Percentiles rank a stretch among this genome's conserved stretches.
These are phyloP conservation scores for Paraconiothyrium sp. DNA, from an alignment of 2,329 filamentous ascomycete species.

Conservation along the genomic window DNA sequence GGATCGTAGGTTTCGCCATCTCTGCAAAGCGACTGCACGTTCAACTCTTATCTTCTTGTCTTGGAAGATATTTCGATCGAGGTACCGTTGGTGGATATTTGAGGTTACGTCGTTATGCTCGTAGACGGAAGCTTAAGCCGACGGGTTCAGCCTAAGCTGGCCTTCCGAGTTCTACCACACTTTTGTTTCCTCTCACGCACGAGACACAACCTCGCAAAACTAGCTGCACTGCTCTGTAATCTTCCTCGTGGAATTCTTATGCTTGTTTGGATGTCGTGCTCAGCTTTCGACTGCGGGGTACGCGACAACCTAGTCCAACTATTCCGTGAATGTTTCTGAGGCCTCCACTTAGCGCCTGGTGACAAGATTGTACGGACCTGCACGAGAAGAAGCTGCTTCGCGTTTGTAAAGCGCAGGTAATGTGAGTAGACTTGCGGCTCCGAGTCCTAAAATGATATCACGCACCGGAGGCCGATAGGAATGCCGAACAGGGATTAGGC, in stretches of 20 bases:
- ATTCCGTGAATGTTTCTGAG: no score
- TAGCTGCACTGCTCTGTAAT: neutral
- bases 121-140: no score
- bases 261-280: neutral
- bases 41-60: neutral
- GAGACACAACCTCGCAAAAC: neutral
- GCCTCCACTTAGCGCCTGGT: no score
- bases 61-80: neutral
- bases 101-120: neutral
- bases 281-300: conserved; percentile 1
- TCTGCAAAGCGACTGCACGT: neutral
- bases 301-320: neutral
- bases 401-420: neutral
- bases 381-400: neutral
- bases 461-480: conserved; percentile 5
- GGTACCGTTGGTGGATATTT: neutral
- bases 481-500: conserved; percentile 1
- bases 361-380: neutral
- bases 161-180: no score
- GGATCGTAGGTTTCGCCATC: conserved; percentile 42
- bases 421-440: neutral
- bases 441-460: neutral
- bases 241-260: neutral
- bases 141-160: no score
- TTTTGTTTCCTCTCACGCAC: no score